Conservation (phyloP, 768 basidiomycete species). For the Hydnomerulius pinastri region DNA sequence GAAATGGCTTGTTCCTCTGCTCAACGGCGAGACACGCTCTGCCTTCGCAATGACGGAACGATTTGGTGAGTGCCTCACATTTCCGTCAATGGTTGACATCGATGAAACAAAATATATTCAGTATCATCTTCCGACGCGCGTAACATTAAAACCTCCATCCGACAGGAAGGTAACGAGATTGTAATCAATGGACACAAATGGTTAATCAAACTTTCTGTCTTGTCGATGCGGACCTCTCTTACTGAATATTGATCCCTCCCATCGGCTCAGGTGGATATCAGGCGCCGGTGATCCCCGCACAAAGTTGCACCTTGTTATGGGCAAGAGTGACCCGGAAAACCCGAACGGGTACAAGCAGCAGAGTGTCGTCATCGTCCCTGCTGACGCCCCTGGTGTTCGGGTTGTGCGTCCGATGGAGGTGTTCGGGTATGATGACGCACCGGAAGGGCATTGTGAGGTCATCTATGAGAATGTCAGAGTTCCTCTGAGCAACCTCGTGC, state of each 20-base stretch:
- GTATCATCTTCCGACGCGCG: constrained; percentile 96
- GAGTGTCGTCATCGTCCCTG: constrained; percentile 93
- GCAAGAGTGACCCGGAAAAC: constrained; percentile 89
- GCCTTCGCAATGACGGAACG: constrained; percentile 98
- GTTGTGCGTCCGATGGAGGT: constrained; percentile 92
- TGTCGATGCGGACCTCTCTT: constrained; percentile 7
- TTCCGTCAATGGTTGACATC: constrained; percentile 6
- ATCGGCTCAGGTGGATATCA: constrained; percentile 81
- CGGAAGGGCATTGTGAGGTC: constrained; percentile 96
- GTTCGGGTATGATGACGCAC: constrained; percentile 93
- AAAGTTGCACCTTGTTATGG: constrained; percentile 90
- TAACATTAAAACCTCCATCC: constrained; percentile 88
- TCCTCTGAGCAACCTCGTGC: constrained; percentile 76
- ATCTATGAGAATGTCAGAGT: constrained; percentile 94
- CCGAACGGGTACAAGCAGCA: constrained; percentile 79
- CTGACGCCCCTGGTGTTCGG: constrained; percentile 82
- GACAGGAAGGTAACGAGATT: constrained; percentile 82
- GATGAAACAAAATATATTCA: constrained; percentile 5
- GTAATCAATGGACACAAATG: constrained; percentile 98
- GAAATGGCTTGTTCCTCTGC: constrained; percentile 83
- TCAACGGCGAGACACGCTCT: constrained; percentile 92
- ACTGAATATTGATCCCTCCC: background rate
- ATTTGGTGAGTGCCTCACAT: constrained; percentile 53
- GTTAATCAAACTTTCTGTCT: constrained; percentile 39
- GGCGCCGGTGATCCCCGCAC: constrained; percentile 94